These are phyloP conservation scores for Leucocoprinus leucothites DNA, from an alignment of 768 basidiomycete species.

Conservation along the genomic window DNA sequence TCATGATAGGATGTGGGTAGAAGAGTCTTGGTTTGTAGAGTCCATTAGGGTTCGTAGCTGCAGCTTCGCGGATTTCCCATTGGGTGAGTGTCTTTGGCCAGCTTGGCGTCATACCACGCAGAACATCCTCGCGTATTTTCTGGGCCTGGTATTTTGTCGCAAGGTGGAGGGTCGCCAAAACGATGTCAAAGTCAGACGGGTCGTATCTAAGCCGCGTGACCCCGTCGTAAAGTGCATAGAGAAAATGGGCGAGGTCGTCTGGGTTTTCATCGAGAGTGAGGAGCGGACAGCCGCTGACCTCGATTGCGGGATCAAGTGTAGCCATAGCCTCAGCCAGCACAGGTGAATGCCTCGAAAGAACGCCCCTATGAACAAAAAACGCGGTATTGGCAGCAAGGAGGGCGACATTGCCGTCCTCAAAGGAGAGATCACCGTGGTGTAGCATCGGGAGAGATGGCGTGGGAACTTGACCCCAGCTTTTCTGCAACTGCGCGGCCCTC, in stretches of 20 bases:
- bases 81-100: constrained; percentile 63
- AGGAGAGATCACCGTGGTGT: constrained; percentile 47
- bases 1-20: constrained; percentile 64
- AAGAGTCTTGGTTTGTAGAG: constrained; percentile 51
- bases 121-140: constrained; percentile 52
- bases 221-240: constrained; percentile 69
- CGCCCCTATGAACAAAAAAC: constrained; percentile 67
- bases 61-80: constrained; percentile 70
- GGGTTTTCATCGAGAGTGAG: constrained; percentile 53
- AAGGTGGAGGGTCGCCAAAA: constrained; percentile 58
- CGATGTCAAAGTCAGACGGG: constrained; percentile 45
- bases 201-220: constrained; percentile 48
- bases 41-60: constrained; percentile 45
- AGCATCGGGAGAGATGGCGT: constrained; percentile 7
- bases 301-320: constrained; percentile 22
- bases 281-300: constrained; percentile 58
- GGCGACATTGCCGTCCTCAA: constrained; percentile 69
- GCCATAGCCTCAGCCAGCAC: constrained; percentile 41
- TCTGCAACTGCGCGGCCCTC: not conserved
- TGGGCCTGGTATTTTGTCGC: constrained; percentile 63
- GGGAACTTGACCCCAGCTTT: constrained; percentile 2
- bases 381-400: constrained; percentile 54
- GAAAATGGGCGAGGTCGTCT: constrained; percentile 54
- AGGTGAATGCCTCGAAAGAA: constrained; percentile 61
- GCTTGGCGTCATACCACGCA: constrained; percentile 44